Conservation (phyloP, 331 rosid species). For the Ulmus americana region DNA sequence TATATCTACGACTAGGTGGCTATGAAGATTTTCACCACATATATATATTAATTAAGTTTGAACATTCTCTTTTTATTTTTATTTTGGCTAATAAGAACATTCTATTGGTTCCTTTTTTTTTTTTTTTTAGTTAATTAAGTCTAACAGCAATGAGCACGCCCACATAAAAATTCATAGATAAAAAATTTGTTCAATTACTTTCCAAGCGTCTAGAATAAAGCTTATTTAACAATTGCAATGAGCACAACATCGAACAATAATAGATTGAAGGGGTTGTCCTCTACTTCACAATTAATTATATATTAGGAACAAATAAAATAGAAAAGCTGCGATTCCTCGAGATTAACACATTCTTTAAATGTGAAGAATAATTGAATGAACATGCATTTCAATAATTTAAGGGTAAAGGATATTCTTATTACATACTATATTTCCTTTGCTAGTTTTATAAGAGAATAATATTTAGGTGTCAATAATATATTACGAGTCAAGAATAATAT, state of each 20-base stretch:
- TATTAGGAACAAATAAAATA: background rate
- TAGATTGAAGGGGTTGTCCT: slow-evolving; percentile 1
- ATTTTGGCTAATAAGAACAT: no score
- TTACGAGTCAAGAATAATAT: background rate
- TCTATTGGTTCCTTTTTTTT: no score
- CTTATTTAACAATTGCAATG: slow-evolving; percentile 1
- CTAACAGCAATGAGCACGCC: background rate
- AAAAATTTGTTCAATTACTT: background rate
- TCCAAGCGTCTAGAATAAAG: background rate
- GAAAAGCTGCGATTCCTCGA: background rate
- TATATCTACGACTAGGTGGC: no score
- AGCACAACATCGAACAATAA: slow-evolving; percentile 4
- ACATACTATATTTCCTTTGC: background rate
- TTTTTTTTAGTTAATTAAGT: background rate
- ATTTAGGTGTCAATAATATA: background rate
- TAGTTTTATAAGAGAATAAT: background rate
- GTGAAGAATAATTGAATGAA: slow-evolving; percentile 4
- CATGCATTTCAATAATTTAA: slow-evolving; percentile 5
- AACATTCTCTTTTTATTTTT: no score
- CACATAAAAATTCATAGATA: background rate
- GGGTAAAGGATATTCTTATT: background rate
- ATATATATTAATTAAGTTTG: no score
- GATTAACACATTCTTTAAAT: background rate
- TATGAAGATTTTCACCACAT: no score
- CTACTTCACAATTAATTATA: background rate